Evolutionary conservation across 2,329 filamentous ascomycete genomes (phyloP), one percentile per base, ranked within the genome.

Genomic region (Clonostachys solani): DNA sequence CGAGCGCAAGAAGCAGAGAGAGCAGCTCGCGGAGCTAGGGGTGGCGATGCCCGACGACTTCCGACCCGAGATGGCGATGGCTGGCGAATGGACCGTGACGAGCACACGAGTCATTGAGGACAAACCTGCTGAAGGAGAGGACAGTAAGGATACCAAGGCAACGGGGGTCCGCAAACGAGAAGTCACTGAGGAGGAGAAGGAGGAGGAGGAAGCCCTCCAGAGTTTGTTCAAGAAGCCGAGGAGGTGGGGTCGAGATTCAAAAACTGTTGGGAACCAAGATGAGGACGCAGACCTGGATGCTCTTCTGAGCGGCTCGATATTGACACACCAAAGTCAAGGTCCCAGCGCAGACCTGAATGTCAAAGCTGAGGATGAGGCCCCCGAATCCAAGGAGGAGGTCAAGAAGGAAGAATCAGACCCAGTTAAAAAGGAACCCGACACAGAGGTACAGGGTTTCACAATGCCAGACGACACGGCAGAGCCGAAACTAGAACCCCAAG

Each of bases 1-100:
- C 9, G 86, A 95, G 54, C 74, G 89, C 47, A 92, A 92, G 66
- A 79, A 78, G 47, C 94, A 99, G 68, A 80, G 95, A 59, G 85
- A 91, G 52, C 91, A 97, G 66, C 74, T 99, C 12, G 91, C 87
- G 5, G 88, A 87, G 35, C 79, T 99, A 76, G 94, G 94, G 1
- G 83, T 99, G 43, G 81, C 83, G 42, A 80, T 97, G 46, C 94
- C 94, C 1, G 84, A 89, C 41, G 84, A 87, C 54, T 83, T 89
- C 48, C 77, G 89, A 49, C 75, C 79, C 3, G 89, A 94, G 50
- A 83, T 96, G 81, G 91, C 92, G 6, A 83, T 96, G 72, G 84
- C 86, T 5, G 90, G 94, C 33, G 88, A 95, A 46, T 99, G 92
- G 92, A 83, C 89, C 1, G 80, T 85, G 12, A 84, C 80, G 49